A percentile compares a stretch with the other conserved stretches of the same genome.
Evolutionary conservation across 176 grass and related monocot genomes (phyloP).

Genomic region (Poa pratensis): DNA sequence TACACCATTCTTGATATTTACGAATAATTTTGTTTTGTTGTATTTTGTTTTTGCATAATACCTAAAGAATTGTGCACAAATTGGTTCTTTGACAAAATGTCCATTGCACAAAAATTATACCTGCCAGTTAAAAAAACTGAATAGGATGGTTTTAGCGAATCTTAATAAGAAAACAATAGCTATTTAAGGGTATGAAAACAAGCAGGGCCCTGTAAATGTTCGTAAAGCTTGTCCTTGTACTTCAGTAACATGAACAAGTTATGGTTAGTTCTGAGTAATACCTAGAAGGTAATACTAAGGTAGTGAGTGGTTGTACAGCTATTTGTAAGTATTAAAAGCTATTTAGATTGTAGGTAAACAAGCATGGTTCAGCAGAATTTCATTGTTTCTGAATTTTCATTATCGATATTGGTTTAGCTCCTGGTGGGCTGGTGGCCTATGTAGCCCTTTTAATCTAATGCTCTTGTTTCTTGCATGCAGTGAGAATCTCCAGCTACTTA

Average conservation of each 20-base stretch:
- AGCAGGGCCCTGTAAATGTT: slow-evolving; percentile 12
- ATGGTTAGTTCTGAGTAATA: background rate
- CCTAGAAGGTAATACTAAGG: slow-evolving; percentile 9
- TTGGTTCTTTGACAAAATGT: background rate
- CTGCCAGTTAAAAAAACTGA: background rate
- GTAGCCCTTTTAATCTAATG: slow-evolving; percentile 26
- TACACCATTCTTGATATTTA: background rate
- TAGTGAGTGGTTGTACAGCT: background rate
- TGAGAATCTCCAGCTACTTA: slow-evolving; percentile 93
- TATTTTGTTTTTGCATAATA: background rate
- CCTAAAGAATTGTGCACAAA: background rate
- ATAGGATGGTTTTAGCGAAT: background rate
- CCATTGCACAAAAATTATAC: too few species aligned
- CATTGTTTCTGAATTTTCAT: slow-evolving; percentile 6
- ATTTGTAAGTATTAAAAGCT: background rate
- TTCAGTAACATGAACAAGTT: background rate
- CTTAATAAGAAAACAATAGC: slow-evolving; percentile 1
- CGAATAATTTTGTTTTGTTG: background rate
- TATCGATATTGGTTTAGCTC: slow-evolving; percentile 18
- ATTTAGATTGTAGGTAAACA: background rate
- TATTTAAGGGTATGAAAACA: slow-evolving; percentile 22
- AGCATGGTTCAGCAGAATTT: slow-evolving; percentile 7
- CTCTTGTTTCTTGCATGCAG: slow-evolving; percentile 50
- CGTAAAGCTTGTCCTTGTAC: slow-evolving; percentile 16
- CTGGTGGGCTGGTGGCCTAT: background rate